These are phyloP conservation scores for Collybia mongolica DNA, from an alignment of 768 basidiomycete genomes.

Conservation along the genomic window DNA sequence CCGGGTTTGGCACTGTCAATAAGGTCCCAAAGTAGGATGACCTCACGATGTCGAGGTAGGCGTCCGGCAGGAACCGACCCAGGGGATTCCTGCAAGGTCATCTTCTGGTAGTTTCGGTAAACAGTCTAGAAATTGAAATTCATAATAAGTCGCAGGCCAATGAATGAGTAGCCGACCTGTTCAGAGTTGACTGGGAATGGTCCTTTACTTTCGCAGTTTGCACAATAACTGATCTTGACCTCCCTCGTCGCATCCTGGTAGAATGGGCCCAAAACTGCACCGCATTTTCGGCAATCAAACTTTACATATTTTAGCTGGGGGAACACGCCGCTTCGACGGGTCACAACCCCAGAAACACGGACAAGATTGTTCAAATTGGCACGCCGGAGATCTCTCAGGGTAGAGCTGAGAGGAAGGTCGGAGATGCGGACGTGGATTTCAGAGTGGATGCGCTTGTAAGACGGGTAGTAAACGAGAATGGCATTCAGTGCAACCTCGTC, in stretches of 20 bases:
- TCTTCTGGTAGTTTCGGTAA: constrained; percentile 97
- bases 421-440: constrained; percentile 98
- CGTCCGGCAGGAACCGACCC: constrained; percentile 98
- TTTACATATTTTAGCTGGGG: constrained; percentile 99
- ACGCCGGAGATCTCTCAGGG: constrained; percentile 91
- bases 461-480: constrained; percentile 93
- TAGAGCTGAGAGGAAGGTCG: constrained; percentile 86
- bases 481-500: constrained; percentile 94
- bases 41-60: constrained; percentile 94
- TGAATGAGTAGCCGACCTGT: constrained; percentile 52
- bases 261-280: constrained; percentile 93
- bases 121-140: constrained; percentile 61
- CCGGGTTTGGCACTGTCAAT: constrained; percentile 98
- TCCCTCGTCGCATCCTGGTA: constrained; percentile 97
- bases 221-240: constrained; percentile 91
- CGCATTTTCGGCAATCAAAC: constrained; percentile 96
- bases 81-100: constrained; percentile 98
- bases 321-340: constrained; percentile 92
- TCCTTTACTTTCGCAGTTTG: constrained; percentile 91
- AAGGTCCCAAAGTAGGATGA: constrained; percentile 95
- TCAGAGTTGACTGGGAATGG: constrained; percentile 97
- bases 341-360: constrained; percentile 94
- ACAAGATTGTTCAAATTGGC: constrained; percentile 93
- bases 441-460: constrained; percentile 95
- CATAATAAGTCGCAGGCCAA: too few relatives aligned